Base-by-base conservation (phyloP, 2,329 filamentous ascomycete species). In the Didymella pomorum region DNA sequence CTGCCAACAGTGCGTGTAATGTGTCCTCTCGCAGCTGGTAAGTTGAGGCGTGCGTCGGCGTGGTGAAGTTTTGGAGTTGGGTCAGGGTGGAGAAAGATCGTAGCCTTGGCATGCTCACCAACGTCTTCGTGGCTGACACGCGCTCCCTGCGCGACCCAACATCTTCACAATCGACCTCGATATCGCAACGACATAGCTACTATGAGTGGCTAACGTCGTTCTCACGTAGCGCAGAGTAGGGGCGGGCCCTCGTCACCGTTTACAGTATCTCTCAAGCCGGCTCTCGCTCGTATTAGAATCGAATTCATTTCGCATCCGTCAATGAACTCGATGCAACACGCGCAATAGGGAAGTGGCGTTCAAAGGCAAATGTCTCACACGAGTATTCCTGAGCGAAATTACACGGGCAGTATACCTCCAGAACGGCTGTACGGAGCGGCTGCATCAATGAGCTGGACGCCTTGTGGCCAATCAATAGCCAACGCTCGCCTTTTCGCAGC, bases 341-440 rank as follows among this genome's bases (percentile, higher is more conserved):
- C 51, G 33, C 50, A 44, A 51, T 50, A 54, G 41, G 16, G 47
- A 50, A 9, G 50, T 54, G 50, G 56, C 56, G 56, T 16, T 46
- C 16, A n/a, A 39, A 41, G 10, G 28, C 42, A 21, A 43, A 26
- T 25, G 44, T 39, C 46, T 47, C 25, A 18, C 46, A 37, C 33
- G 20, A 50, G 50, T 20, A 54, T 50, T 31, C 26, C 5, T 6
- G 31, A 53, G 37, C 45, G 49, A 54, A 20, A 58, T 49, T 50
- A 35, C 50, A 43, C 39, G 43, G 37, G 26, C 21, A 41, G 21
- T 14, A 26, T 21, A 7, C 28, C 23, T 23, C 14, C 20, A n/a
- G 37, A 25, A 28, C 14, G 45, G 18, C 48, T 21, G 26, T 16
- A 28, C 47, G 44, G 12, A 42, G 49, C 39, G 29, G 43, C 25